Percentiles rank a stretch among this genome's conserved stretches.
Conservation (phyloP, 345 rosid genomes). For the Barbarea vulgaris region DNA sequence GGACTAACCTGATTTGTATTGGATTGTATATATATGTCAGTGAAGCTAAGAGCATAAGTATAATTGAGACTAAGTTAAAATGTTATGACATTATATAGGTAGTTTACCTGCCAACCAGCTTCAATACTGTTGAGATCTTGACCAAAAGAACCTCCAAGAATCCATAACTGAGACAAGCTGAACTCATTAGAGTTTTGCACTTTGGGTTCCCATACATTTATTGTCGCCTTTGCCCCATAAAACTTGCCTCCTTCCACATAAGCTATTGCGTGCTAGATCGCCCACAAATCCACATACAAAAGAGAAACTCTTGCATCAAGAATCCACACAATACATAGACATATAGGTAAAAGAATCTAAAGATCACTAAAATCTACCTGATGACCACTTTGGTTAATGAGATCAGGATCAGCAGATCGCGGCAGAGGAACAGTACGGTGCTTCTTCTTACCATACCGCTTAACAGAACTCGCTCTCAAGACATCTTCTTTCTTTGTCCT, state of each 20-base stretch:
- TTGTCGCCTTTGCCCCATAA: slow-evolving; percentile 70
- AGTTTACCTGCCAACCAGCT: slow-evolving; percentile 77
- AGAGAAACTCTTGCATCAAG: background rate
- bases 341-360: background rate
- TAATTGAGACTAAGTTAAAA: background rate
- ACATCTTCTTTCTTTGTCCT: slow-evolving; percentile 63
- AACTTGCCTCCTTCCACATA: slow-evolving; percentile 69
- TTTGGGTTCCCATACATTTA: slow-evolving; percentile 78
- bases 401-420: slow-evolving; percentile 56
- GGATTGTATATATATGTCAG: background rate
- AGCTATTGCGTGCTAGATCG: slow-evolving; percentile 61
- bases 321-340: background rate
- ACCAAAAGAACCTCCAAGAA: slow-evolving; percentile 71
- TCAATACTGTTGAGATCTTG: slow-evolving; percentile 77
- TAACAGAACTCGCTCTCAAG: slow-evolving; percentile 58
- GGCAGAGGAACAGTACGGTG: slow-evolving; percentile 56
- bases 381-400: slow-evolving; percentile 54
- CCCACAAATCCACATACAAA: slow-evolving; percentile 25
- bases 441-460: slow-evolving; percentile 65
- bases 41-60: background rate
- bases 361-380: slow-evolving; percentile 39
- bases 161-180: slow-evolving; percentile 77
- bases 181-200: slow-evolving; percentile 66
- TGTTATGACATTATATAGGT: background rate
- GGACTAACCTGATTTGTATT: slow-evolving; percentile 60